phyloP scores from a whole-genome alignment of 2,329 filamentous ascomycete genomes.

The Microcyclosporella mali region DNA sequence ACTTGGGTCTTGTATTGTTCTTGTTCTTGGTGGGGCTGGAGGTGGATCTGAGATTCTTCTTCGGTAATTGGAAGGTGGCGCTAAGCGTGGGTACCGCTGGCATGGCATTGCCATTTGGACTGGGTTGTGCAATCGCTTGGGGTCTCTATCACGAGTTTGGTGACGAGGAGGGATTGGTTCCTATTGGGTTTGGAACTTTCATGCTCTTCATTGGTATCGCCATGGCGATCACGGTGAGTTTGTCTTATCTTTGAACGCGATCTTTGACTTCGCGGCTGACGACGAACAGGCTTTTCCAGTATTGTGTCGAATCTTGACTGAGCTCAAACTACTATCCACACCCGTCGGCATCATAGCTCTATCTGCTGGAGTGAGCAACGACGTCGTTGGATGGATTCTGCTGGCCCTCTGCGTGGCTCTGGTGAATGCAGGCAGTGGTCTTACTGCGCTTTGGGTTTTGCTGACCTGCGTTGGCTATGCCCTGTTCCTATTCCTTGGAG shows the following conservation, averaged over 20 bases:
- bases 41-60: constrained; percentile 71
- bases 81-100: constrained; percentile 70
- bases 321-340: constrained; percentile 77
- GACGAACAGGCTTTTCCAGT: constrained; percentile 65
- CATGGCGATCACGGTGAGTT: constrained; percentile 73
- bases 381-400: constrained; percentile 85
- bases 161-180: constrained; percentile 49
- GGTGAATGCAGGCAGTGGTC: constrained; percentile 76
- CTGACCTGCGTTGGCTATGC: constrained; percentile 69
- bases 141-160: constrained; percentile 72
- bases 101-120: constrained; percentile 74
- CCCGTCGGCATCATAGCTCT: constrained; percentile 82
- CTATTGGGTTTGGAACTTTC: constrained; percentile 56
- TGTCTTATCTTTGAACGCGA: not conserved
- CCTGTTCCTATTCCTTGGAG: constrained; percentile 64
- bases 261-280: constrained; percentile 2
- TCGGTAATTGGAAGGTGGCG: constrained; percentile 74
- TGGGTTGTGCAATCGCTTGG: constrained; percentile 74
- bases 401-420: constrained; percentile 88
- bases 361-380: constrained; percentile 87
- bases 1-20: constrained; percentile 76
- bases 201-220: constrained; percentile 86
- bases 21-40: constrained; percentile 84
- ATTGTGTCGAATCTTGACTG: constrained; percentile 85
- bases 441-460: constrained; percentile 80